Conservation (phyloP, 768 basidiomycete species). For the Tylopilus balloui region DNA sequence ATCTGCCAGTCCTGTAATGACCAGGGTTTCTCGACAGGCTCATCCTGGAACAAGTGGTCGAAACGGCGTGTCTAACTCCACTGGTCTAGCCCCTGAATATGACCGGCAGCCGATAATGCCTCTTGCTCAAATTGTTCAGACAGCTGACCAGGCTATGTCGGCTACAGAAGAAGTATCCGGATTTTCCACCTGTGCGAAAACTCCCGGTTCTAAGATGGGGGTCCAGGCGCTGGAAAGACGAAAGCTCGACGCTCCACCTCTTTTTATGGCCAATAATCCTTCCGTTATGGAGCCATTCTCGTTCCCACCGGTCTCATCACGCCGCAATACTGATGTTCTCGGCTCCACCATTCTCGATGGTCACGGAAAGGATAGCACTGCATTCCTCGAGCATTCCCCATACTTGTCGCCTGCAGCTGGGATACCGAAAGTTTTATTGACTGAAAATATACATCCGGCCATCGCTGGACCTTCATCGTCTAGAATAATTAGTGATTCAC, state of each 20-base stretch:
- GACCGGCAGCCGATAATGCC: not conserved
- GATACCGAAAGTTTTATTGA: not conserved
- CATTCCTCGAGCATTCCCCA: not conserved
- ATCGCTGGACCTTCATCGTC: not conserved
- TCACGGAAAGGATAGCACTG: slow-evolving; percentile 2
- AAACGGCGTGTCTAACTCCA: slow-evolving; percentile 11
- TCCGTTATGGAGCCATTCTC: not conserved
- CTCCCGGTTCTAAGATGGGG: not conserved
- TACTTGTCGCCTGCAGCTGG: not conserved
- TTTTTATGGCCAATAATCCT: not conserved
- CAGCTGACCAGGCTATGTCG: slow-evolving; percentile 3
- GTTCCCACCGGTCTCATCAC: not conserved
- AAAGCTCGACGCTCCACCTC: not conserved
- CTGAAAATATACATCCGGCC: not conserved
- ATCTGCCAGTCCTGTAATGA: not conserved
- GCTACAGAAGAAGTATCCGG: not conserved
- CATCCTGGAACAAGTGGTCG: not conserved
- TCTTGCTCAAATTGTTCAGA: not conserved
- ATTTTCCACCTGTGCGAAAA: not conserved
- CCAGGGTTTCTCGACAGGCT: not conserved
- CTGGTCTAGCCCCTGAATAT: slow-evolving; percentile 3
- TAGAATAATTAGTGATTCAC: not conserved
- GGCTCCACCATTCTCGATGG: slow-evolving; percentile 9
- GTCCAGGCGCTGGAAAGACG: not conserved
- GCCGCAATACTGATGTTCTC: not conserved